Evolutionary conservation across 352 stramenopile species (phyloP), one percentile per base, ranked within the genome.

Genomic region (Phytopythium sindhum): DNA sequence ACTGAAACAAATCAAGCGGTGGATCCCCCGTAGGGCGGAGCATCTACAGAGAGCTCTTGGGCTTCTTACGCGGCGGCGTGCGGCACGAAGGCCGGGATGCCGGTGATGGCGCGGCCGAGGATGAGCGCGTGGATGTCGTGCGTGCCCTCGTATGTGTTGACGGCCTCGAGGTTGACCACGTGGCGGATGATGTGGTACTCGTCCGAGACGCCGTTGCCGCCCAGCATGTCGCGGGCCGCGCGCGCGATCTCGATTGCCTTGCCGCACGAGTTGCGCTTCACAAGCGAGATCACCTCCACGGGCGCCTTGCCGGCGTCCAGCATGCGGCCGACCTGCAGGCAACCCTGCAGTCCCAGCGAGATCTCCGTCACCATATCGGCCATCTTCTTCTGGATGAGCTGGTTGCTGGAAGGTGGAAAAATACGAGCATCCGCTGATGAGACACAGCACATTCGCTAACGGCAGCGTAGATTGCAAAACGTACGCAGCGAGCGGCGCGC

Each of bases 101-200:
- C 96, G 14, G 97, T 99, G 77, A 99, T 99, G 55, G 95, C 95
- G 23, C 96, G 84, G 26, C 97, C 97, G 8, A 99, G 82, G 69
- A 99, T 99, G n/a, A 99, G 82, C 42, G 97, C 97, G 75, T 99
- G 97, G 39, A 99, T 86, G 74, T 99, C 97, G 73, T 99, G 97
- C 28, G 97, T 99, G 54, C 97, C 97, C 79, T 99, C 97, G 80
- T 99, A 99, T 23, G 97, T 99, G 82, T 99, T 99, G 37, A 99
- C 97, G 24, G 97, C 96, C 76, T 99, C 97, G 45, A 99, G 80
- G 68, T 99, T 99, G 70, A 98, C 95, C 31, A 97, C 74, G 72
- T 99, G 97, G 51, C 97, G 92, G 67, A 99, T 99, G 60, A 99
- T 81, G 73, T 99, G 96, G 81, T 99, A 99, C 72, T 99, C 97